Percentiles rank a stretch among this genome's conserved stretches.
phyloP scores from a whole-genome alignment of 2,329 filamentous ascomycete genomes.

The Phialemoniopsis sp. region DNA sequence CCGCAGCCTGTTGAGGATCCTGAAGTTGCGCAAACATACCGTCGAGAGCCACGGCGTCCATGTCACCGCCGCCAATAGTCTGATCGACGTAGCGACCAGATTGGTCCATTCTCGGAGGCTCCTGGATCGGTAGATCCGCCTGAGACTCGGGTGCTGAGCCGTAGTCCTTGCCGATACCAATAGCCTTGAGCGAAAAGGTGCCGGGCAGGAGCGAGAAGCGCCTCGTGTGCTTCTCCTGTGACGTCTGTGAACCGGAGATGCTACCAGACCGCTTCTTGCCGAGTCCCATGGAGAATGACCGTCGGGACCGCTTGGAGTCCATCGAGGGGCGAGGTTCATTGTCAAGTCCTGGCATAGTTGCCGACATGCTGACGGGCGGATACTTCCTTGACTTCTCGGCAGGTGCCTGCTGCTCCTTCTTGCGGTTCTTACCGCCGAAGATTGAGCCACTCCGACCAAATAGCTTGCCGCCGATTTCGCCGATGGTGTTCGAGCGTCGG shows the following conservation, averaged over 20 bases:
- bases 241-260: slow-evolving; percentile 51
- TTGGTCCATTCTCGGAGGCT: slow-evolving; percentile 32
- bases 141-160: slow-evolving; percentile 38
- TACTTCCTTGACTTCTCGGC: slow-evolving; percentile 68
- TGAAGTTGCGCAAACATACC: slow-evolving; percentile 25
- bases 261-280: slow-evolving; percentile 69
- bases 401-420: slow-evolving; percentile 37
- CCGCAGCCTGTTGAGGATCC: slow-evolving; percentile 12
- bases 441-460: slow-evolving; percentile 81
- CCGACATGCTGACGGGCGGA: slow-evolving; percentile 80
- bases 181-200: slow-evolving; percentile 60
- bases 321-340: slow-evolving; percentile 15
- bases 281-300: slow-evolving; percentile 66
- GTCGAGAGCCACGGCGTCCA: slow-evolving; percentile 20
- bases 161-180: slow-evolving; percentile 55
- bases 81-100: slow-evolving; percentile 29
- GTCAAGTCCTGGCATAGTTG: slow-evolving; percentile 24
- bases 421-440: slow-evolving; percentile 61
- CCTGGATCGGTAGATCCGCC: slow-evolving; percentile 48
- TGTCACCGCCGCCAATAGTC: slow-evolving; percentile 12
- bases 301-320: slow-evolving; percentile 55
- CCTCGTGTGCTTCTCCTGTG: slow-evolving; percentile 53
- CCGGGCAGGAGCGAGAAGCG: slow-evolving; percentile 69
- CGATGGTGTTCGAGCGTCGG: slow-evolving; percentile 72
- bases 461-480: slow-evolving; percentile 76